phyloP scores from a whole-genome alignment of 805 yeast genomes.

The Sungouiella thailandica region DNA sequence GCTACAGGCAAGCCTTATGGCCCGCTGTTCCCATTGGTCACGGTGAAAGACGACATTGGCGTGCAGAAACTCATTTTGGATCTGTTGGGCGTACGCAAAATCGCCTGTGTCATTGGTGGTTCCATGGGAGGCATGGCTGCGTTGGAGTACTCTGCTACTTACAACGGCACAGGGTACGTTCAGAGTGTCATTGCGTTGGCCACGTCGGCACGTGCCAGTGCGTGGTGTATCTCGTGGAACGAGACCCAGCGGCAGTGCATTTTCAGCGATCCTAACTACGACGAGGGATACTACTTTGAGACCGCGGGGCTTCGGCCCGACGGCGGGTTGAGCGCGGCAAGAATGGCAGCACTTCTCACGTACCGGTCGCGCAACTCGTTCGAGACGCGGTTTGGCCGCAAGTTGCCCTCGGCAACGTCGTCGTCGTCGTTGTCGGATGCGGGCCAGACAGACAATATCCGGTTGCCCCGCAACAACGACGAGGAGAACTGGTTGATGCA shows the following conservation, averaged over 20 bases:
- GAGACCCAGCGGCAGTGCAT: conserved; percentile 97
- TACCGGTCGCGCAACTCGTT: conserved; percentile 90
- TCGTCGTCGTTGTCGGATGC: conserved; percentile 12
- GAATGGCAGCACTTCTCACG: conserved; percentile 94
- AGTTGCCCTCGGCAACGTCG: conserved; percentile 23
- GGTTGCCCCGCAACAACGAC: conserved; percentile 44
- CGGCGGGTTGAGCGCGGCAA: conserved; percentile 88
- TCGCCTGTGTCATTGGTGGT: conserved; percentile 91
- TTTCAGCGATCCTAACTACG: conserved; percentile 89
- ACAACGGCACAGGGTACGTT: conserved; percentile 63
- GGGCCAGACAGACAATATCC: too few species aligned
- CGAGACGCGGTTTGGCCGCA: conserved; percentile 88
- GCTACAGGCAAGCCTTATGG: conserved; percentile 76
- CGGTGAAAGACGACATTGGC: conserved; percentile 87
- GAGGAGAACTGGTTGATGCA: conserved; percentile 83
- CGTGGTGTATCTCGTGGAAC: conserved; percentile 99
- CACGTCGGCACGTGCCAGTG: conserved; percentile 90
- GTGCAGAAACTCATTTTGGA: conserved; percentile 77
- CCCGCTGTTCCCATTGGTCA: conserved; percentile 90
- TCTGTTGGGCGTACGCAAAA: conserved; percentile 66
- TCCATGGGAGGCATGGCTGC: conserved; percentile 99
- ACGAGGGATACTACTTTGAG: conserved; percentile 78
- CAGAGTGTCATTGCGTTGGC: conserved; percentile 76
- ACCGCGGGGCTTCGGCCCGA: conserved; percentile 61
- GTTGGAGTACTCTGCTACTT: conserved; percentile 70